Percentiles rank a stretch among this genome's conserved stretches.
These are phyloP conservation scores for Saccharum spontaneum DNA, from an alignment of 176 grass and related monocot genomes.

Conservation along the genomic window DNA sequence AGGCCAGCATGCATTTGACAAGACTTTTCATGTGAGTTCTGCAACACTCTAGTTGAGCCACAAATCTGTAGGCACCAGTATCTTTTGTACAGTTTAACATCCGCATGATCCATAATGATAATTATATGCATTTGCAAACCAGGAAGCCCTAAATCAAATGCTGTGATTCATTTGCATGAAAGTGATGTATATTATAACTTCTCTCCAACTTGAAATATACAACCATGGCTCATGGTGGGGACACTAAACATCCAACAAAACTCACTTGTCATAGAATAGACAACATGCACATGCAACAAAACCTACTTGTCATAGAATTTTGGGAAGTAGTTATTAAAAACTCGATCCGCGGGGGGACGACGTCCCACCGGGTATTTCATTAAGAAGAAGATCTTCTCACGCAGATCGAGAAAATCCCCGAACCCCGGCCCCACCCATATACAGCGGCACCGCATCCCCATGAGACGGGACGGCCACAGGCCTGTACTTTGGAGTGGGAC, in stretches of 20 bases:
- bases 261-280: conserved; percentile 4
- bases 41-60: neutral
- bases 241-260: neutral
- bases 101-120: neutral
- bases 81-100: neutral
- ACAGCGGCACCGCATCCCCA: too few species aligned
- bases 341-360: too few species aligned
- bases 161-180: neutral
- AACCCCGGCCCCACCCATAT: too few species aligned
- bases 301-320: neutral
- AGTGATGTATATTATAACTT: neutral
- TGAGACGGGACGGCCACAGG: too few species aligned
- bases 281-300: conserved; percentile 1
- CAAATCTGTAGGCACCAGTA: neutral
- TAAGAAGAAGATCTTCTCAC: too few species aligned
- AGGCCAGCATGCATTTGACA: neutral
- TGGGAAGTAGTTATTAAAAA: neutral
- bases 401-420: too few species aligned
- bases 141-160: neutral
- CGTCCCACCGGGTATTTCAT: too few species aligned
- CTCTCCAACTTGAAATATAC: neutral
- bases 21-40: neutral
- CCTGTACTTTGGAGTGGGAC: too few species aligned
- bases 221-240: neutral
- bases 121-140: conserved; percentile 11